A percentile compares a stretch with the other conserved stretches of the same genome.
phyloP scores from a whole-genome alignment of 2,329 filamentous ascomycete species.

The Botrytis fragariae region DNA sequence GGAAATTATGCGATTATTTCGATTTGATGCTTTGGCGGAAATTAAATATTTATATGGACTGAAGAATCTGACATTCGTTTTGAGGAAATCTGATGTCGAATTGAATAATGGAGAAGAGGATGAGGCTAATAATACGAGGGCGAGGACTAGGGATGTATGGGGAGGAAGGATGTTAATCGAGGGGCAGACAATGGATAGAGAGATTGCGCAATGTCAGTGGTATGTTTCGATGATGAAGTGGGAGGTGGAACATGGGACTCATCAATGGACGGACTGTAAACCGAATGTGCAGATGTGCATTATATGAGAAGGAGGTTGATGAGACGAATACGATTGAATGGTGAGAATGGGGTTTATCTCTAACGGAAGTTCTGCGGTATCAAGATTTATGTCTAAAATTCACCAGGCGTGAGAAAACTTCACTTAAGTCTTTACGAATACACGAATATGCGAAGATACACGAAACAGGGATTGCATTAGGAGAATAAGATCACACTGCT shows the following conservation, averaged over 20 bases:
- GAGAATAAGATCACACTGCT: background rate
- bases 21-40: conserved; percentile 20
- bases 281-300: conserved; percentile 24
- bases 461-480: background rate
- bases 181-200: conserved; percentile 7
- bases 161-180: conserved; percentile 11
- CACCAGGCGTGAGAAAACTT: background rate
- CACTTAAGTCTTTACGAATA: background rate
- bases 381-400: background rate
- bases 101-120: conserved; percentile 6
- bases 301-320: conserved; percentile 2
- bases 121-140: background rate
- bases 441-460: background rate
- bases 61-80: conserved; percentile 18
- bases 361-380: background rate
- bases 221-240: conserved; percentile 21
- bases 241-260: conserved; percentile 17
- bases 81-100: conserved; percentile 9
- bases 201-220: conserved; percentile 16
- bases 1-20: conserved; percentile 23
- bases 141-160: background rate
- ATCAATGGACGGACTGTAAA: conserved; percentile 1
- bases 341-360: background rate
- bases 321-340: background rate
- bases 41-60: conserved; percentile 17